A percentile compares a stretch with the other conserved stretches of the same genome.
Evolutionary conservation across 2,329 filamentous ascomycete species (phyloP).

Genomic region (Calonectria pseudoreteaudii): DNA sequence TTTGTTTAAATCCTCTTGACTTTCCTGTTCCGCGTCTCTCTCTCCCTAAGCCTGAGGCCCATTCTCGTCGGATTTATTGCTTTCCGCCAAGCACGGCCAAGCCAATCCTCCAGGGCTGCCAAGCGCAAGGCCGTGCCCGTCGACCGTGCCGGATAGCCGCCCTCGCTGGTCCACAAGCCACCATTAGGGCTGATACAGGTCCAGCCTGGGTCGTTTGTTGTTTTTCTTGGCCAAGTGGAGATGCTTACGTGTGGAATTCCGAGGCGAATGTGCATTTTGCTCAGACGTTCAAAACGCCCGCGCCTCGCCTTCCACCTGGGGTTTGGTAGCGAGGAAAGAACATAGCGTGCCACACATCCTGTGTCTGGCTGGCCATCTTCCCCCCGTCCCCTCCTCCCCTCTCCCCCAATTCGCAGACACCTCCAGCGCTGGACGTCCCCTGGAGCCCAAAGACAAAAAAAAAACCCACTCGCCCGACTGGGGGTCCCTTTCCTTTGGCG

Average conservation of each 20-base stretch:
- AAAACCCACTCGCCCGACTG: not conserved
- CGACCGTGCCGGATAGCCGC: conserved; percentile 24
- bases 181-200: conserved; percentile 22
- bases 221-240: conserved; percentile 41
- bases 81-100: not conserved
- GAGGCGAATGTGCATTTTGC: not conserved
- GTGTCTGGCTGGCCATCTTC: too few relatives aligned
- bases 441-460: too few relatives aligned
- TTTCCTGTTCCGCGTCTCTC: not conserved
- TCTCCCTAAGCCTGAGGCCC: too few relatives aligned
- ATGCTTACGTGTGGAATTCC: conserved; percentile 38
- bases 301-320: not conserved
- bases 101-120: conserved; percentile 17
- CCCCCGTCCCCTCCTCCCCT: too few relatives aligned
- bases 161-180: conserved; percentile 11
- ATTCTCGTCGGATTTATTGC: not conserved
- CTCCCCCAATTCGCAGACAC: not conserved
- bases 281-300: not conserved
- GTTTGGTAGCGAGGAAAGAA: too few relatives aligned
- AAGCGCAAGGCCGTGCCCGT: conserved; percentile 27
- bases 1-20: not conserved
- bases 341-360: too few relatives aligned
- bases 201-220: conserved; percentile 25
- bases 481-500: not conserved
- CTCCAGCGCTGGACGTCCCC: not conserved